Base-by-base conservation (phyloP, 2,329 filamentous ascomycete genomes). In the Epicoccum sorghinum region DNA sequence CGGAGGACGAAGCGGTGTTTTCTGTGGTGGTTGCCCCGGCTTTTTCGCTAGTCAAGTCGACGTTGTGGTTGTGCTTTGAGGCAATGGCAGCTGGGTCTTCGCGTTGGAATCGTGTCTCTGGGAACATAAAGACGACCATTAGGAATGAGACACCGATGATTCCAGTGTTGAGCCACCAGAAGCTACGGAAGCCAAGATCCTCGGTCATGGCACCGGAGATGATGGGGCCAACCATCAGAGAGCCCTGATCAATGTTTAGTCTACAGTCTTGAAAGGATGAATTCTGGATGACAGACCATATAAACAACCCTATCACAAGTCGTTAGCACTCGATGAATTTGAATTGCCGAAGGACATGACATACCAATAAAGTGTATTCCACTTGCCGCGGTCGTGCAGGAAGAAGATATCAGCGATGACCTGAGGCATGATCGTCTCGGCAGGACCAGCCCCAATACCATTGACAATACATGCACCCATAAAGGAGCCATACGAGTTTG, bases 391-490 rank as follows among this genome's bases (percentile, higher is more conserved):
- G 44, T 88, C 83, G 63, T 87, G 83, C 8, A 89, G 75, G 70
- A 89, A 88, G 66, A 85, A 84, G 9, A 87, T 80, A 62, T 88
- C 86, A 3, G 86, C 83, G 62, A 88, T 87, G 47, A 88, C 80
- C 27, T 82, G 80, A 0, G 85, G 85, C 72, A 85, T 83, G 2
- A 84, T 79, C 0, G 83, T 87, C 74, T 89, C 85, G 3, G 82
- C 81, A 5, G 86, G 84, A 0, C 84, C 86, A 43, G 84, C 84
- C 5, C 82, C 85, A 39, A 88, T 78, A 0, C 86, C 86, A 64
- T 87, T 87, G 6, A 88, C 75, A 7, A 85, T 77, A 51, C 77
- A 86, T 44, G 81, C 85, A 4, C 84, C 86, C 83, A 89, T 86
- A 66, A 88, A 88, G 43, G 81, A 83, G 45, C 76, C 74, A 64